A percentile compares a stretch with the other conserved stretches of the same genome.
Evolutionary conservation across 73 alveolate genomes (phyloP).

Genomic region (Blepharisma stoltei): DNA sequence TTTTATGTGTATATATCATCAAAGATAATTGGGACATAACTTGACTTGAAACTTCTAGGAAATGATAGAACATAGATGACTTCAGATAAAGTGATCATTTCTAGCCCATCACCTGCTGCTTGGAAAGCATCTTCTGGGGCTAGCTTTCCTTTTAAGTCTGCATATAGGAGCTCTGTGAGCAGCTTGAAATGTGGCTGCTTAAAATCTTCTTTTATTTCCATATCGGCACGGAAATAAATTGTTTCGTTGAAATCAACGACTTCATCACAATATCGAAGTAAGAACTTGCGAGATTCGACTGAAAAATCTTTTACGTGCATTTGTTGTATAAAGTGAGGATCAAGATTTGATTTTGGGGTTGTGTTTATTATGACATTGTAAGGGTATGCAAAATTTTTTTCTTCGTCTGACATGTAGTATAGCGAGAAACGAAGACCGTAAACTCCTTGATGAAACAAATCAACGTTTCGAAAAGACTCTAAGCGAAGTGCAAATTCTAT

Average conservation of each 20-base stretch:
- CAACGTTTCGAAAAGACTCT: conserved; percentile 47
- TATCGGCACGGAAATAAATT: background rate
- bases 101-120: background rate
- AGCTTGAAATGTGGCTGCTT: background rate
- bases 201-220: conserved; percentile 1
- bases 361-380: background rate
- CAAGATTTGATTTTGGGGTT: conserved; percentile 10
- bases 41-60: conserved; percentile 3
- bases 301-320: conserved; percentile 49
- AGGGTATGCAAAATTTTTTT: conserved; percentile 24
- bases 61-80: conserved; percentile 10
- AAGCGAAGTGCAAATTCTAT: conserved; percentile 30
- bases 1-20: too few species aligned
- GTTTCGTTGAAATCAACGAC: conserved; percentile 41
- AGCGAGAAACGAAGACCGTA: conserved; percentile 28
- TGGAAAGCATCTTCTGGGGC: conserved; percentile 13
- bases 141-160: conserved; percentile 19
- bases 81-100: background rate
- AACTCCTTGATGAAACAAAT: conserved; percentile 45
- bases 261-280: conserved; percentile 74
- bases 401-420: background rate
- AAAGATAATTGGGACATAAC: conserved; percentile 37
- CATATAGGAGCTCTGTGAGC: background rate
- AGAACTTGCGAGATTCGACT: conserved; percentile 58
- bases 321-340: conserved; percentile 29